Evolutionary conservation across 208 protist genomes (phyloP).

Genomic region (Phytomonas francai): DNA sequence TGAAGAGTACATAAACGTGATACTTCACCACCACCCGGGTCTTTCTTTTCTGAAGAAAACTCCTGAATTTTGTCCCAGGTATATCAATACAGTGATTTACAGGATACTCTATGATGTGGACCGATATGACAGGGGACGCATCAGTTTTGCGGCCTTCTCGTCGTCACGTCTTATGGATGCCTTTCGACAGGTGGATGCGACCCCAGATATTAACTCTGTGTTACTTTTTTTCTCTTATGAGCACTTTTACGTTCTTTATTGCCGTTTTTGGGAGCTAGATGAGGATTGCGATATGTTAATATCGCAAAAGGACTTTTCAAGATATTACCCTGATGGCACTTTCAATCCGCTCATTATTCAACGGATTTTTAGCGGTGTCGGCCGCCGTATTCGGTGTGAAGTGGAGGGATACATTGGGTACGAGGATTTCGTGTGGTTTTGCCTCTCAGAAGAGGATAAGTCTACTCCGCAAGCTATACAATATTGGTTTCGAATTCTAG

Average conservation of each 20-base stretch:
- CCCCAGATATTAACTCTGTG: slow-evolving; percentile 87
- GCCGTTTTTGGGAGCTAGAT: slow-evolving; percentile 98
- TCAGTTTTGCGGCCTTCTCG: slow-evolving; percentile 75
- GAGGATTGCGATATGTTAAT: slow-evolving; percentile 92
- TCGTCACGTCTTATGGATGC: slow-evolving; percentile 67
- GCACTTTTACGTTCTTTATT: slow-evolving; percentile 99
- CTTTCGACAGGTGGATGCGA: slow-evolving; percentile 73
- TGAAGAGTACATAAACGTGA: slow-evolving; percentile 47
- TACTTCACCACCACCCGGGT: slow-evolving; percentile 89
- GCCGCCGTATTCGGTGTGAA: slow-evolving; percentile 29
- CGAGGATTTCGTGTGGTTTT: slow-evolving; percentile 96
- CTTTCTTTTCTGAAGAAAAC: slow-evolving; percentile 90
- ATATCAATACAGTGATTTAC: slow-evolving; percentile 93
- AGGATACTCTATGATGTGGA: slow-evolving; percentile 95
- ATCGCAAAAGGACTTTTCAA: slow-evolving; percentile 72
- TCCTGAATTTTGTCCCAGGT: slow-evolving; percentile 92
- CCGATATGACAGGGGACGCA: slow-evolving; percentile 61
- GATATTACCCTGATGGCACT: slow-evolving; percentile 73
- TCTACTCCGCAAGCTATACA: slow-evolving; percentile 76
- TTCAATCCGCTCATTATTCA: slow-evolving; percentile 80
- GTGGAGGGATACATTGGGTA: slow-evolving; percentile 75
- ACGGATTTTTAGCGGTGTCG: slow-evolving; percentile 63
- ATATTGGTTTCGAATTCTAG: slow-evolving; percentile 94
- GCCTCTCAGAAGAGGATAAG: slow-evolving; percentile 95
- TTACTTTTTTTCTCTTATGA: slow-evolving; percentile 97